Percentiles rank a stretch among this genome's conserved stretches.
phyloP scores from a whole-genome alignment of 129 eudicot species.

The Daucus carota region DNA sequence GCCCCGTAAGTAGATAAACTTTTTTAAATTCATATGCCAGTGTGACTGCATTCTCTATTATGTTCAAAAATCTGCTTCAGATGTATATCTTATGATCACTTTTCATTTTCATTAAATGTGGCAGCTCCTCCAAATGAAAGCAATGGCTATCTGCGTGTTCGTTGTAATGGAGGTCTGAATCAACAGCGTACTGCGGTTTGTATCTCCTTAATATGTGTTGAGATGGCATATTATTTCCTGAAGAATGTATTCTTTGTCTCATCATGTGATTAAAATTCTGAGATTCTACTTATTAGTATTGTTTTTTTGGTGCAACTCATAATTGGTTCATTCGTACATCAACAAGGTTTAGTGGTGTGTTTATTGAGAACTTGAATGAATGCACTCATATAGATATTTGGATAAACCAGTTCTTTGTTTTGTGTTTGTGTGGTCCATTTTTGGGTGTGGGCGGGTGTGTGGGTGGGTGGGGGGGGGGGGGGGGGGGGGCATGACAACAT shows the following conservation, averaged over 20 bases:
- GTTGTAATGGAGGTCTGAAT: constrained; percentile 96
- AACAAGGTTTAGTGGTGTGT: not conserved
- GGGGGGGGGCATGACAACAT: not conserved
- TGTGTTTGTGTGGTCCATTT: not conserved
- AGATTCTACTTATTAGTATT: not conserved
- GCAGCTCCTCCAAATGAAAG: constrained; percentile 76
- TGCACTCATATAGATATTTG: too few species aligned
- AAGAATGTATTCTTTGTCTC: not conserved
- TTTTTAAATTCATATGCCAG: constrained; percentile 7
- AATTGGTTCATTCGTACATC: not conserved
- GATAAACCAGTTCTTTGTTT: not conserved
- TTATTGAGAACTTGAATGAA: too few species aligned
- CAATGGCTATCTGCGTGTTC: constrained; percentile 87
- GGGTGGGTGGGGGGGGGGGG: not conserved
- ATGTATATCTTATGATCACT: constrained; percentile 10
- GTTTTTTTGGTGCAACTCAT: not conserved
- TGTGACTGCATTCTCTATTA: not conserved
- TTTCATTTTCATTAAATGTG: constrained; percentile 5
- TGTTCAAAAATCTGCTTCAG: constrained; percentile 6
- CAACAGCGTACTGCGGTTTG: constrained; percentile 94
- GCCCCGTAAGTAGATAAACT: constrained; percentile 52
- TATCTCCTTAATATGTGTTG: constrained; percentile 1
- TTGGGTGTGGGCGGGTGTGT: too few species aligned
- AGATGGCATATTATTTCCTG: not conserved
- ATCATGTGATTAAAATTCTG: not conserved